phyloP scores from a whole-genome alignment of 2,329 filamentous ascomycete genomes.

The Fonsecaea erecta region DNA sequence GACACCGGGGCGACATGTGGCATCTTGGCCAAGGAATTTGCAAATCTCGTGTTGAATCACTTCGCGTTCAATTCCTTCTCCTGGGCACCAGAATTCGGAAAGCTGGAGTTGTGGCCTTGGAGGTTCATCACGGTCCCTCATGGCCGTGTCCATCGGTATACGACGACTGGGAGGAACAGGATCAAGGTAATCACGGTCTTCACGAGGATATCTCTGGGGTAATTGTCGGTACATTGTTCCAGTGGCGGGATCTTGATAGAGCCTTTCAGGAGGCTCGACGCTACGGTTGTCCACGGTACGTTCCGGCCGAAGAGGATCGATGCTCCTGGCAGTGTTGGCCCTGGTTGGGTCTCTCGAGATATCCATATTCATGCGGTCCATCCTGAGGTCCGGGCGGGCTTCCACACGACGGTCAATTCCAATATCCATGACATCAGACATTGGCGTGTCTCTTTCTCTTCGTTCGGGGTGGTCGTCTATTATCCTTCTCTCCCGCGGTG shows the following conservation, averaged over 20 bases:
- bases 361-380: constrained; percentile 24
- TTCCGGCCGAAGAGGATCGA: constrained; percentile 28
- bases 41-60: constrained; percentile 85
- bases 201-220: constrained; percentile 30
- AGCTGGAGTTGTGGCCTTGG: constrained; percentile 47
- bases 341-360: constrained; percentile 23
- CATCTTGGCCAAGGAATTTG: constrained; percentile 81
- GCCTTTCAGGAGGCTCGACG: constrained; percentile 23
- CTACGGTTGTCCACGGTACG: constrained; percentile 25
- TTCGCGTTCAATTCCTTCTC: constrained; percentile 80
- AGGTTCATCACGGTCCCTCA: constrained; percentile 29
- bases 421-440: constrained; percentile 30
- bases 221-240: constrained; percentile 32
- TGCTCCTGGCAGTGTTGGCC: constrained; percentile 25
- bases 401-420: constrained; percentile 25
- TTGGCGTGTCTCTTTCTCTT: constrained; percentile 29
- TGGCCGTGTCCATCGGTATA: constrained; percentile 43
- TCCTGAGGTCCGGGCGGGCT: constrained; percentile 13
- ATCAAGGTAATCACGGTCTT: constrained; percentile 37
- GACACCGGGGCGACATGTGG: constrained; percentile 71
- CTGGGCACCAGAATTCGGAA: constrained; percentile 80
- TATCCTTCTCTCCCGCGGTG: constrained; percentile 30
- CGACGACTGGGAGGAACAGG: constrained; percentile 43
- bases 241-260: constrained; percentile 26
- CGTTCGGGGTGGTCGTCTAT: constrained; percentile 23